Conservation (phyloP, 352 stramenopile genomes). For the Phytophthora gonapodyides region DNA sequence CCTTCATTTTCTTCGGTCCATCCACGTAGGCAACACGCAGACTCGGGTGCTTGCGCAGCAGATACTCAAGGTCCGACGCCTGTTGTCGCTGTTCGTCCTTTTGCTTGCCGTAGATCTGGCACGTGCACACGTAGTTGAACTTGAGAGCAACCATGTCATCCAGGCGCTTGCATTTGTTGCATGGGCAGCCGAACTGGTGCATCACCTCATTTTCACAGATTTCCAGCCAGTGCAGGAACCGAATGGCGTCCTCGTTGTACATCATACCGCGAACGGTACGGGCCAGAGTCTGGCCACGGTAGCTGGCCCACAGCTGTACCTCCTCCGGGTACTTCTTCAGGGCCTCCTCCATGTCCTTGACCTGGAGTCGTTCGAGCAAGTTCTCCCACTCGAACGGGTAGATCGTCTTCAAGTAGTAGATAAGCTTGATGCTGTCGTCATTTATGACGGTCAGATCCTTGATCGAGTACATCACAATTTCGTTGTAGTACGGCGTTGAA, state of each 20-base stretch:
- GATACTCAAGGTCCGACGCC: slow-evolving; percentile 73
- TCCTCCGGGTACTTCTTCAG: slow-evolving; percentile 85
- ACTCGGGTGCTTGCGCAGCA: slow-evolving; percentile 81
- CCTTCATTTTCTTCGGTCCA: slow-evolving; percentile 88
- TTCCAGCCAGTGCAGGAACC: slow-evolving; percentile 87
- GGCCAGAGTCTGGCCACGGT: slow-evolving; percentile 83
- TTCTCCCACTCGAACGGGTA: slow-evolving; percentile 90
- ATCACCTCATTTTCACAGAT: slow-evolving; percentile 90
- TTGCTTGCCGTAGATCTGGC: slow-evolving; percentile 88
- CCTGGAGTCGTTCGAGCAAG: slow-evolving; percentile 72
- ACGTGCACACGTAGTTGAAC: slow-evolving; percentile 90
- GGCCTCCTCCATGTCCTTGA: slow-evolving; percentile 85
- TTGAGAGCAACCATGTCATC: slow-evolving; percentile 87
- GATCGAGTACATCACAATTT: slow-evolving; percentile 92
- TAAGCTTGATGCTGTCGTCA: slow-evolving; percentile 94
- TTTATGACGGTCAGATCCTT: slow-evolving; percentile 87
- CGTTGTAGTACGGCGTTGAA: slow-evolving; percentile 89
- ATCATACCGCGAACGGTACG: slow-evolving; percentile 89
- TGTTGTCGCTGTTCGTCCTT: slow-evolving; percentile 87
- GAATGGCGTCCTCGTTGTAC: slow-evolving; percentile 88
- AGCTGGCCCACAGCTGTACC: slow-evolving; percentile 83
- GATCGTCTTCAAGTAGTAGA: slow-evolving; percentile 95
- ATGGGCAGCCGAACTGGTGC: slow-evolving; percentile 75
- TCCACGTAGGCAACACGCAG: slow-evolving; percentile 85
- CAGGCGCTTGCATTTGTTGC: slow-evolving; percentile 87